Percentiles rank a stretch among this genome's conserved stretches.
Conservation (phyloP, 345 rosid species). For the Melastoma malabathricum region DNA sequence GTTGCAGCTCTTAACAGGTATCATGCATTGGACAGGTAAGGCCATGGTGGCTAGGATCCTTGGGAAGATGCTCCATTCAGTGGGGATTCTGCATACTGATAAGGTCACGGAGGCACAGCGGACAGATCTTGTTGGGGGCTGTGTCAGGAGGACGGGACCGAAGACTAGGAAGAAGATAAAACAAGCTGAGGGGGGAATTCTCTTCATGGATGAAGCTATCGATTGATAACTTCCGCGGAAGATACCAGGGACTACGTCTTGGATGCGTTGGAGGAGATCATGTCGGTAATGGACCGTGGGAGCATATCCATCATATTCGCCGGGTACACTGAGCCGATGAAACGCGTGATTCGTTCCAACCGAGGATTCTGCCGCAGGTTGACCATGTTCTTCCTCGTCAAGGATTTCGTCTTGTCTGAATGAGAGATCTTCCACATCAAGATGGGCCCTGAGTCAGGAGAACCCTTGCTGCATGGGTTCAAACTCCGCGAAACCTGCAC, state of each 20-base stretch:
- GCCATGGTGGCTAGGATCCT: slow-evolving; percentile 97
- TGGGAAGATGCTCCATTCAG: slow-evolving; percentile 76
- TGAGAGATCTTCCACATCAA: slow-evolving; percentile 70
- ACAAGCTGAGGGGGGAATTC: slow-evolving; percentile 96
- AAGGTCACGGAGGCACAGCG: slow-evolving; percentile 30
- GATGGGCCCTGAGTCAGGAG: slow-evolving; percentile 58
- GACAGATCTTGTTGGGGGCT: slow-evolving; percentile 97
- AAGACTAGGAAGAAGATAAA: slow-evolving; percentile 89
- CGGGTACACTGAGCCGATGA: slow-evolving; percentile 93
- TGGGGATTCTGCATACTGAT: slow-evolving; percentile 82
- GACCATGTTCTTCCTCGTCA: slow-evolving; percentile 74
- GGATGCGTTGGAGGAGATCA: slow-evolving; percentile 96
- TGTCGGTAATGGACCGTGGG: slow-evolving; percentile 95
- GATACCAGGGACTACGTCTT: slow-evolving; percentile 93
- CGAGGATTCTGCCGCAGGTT: slow-evolving; percentile 97
- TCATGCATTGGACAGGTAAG: slow-evolving; percentile 43
- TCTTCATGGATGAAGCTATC: slow-evolving; percentile 97
- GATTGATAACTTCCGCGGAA: slow-evolving; percentile 96
- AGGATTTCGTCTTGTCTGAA: too few relatives aligned
- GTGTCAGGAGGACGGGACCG: slow-evolving; percentile 96
- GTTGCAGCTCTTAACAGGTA: too few relatives aligned
- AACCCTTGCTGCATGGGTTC: slow-evolving; percentile 54
- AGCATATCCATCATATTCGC: slow-evolving; percentile 81
- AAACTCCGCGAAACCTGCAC: slow-evolving; percentile 53
- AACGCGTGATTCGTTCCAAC: slow-evolving; percentile 82